A percentile compares a stretch with the other conserved stretches of the same genome.
Conservation (phyloP, 441 rosid genomes). For the Euphorbia celastroides region DNA sequence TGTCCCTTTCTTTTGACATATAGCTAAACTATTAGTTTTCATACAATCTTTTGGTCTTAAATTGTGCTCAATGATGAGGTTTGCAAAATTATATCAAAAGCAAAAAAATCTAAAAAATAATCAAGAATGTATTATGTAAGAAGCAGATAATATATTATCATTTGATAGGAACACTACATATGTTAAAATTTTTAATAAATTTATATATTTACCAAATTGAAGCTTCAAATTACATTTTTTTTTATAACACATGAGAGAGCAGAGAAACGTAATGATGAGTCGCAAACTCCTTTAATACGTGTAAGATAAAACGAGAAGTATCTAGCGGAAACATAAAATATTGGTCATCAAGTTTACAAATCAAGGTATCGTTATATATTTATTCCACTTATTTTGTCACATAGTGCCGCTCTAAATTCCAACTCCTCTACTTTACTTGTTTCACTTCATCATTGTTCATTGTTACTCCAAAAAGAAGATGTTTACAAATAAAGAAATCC, state of each 20-base stretch:
- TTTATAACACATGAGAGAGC: background rate
- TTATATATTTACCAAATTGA: no score
- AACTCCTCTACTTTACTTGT: background rate
- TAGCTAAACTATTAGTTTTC: background rate
- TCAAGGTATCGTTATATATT: background rate
- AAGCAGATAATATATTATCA: no score
- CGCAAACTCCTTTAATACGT: background rate
- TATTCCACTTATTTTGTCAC: background rate
- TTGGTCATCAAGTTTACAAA: background rate
- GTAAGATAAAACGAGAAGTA: background rate
- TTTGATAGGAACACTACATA: no score
- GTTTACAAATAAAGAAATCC: no score
- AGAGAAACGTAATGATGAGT: no score
- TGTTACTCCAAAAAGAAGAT: background rate
- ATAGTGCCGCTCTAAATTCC: background rate
- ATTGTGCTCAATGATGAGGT: background rate
- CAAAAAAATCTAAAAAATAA: background rate
- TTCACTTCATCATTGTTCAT: background rate
- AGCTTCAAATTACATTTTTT: no score
- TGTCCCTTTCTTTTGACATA: background rate
- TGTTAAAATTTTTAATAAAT: no score
- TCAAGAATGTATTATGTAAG: background rate
- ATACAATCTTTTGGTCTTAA: background rate
- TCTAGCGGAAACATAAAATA: background rate
- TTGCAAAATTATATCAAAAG: no score